These are phyloP conservation scores for Leptomonas pyrrhocoris DNA, from an alignment of 208 protist genomes.

Conservation along the genomic window DNA sequence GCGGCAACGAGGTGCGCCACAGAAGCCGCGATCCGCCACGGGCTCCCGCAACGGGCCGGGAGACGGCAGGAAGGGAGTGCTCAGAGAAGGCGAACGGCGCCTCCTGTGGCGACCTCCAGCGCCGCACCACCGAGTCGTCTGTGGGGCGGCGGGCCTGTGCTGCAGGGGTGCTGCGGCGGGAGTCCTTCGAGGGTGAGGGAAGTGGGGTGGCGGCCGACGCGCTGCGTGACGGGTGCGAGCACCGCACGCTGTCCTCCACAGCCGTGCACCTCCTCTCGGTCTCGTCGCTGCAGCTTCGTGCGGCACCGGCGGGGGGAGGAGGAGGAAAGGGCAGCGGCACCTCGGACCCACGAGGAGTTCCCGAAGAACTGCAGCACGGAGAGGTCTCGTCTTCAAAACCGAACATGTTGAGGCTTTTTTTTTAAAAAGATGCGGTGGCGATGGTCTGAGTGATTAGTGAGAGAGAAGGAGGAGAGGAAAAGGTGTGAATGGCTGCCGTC, in stretches of 20 bases:
- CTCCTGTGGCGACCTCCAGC: not conserved
- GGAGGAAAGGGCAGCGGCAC: not conserved
- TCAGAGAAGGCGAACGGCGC: not conserved
- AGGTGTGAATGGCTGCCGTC: too few relatives aligned
- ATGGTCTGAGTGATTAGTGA: too few relatives aligned
- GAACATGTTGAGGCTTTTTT: too few relatives aligned
- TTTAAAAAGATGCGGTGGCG: too few relatives aligned
- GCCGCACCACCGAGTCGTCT: not conserved
- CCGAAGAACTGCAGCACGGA: too few relatives aligned
- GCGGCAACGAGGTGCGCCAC: not conserved
- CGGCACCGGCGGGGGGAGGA: not conserved
- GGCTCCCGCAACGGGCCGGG: not conserved
- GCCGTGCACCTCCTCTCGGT: not conserved
- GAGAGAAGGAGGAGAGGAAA: too few relatives aligned
- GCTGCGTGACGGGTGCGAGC: not conserved
- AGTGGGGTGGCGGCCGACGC: not conserved
- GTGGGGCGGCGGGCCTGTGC: not conserved
- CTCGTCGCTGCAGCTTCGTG: not conserved
- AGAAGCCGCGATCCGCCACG: not conserved
- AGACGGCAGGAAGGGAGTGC: not conserved
- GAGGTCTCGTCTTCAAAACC: too few relatives aligned
- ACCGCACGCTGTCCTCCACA: conserved; percentile 6
- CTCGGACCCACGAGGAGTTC: too few relatives aligned
- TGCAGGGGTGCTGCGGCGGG: not conserved
- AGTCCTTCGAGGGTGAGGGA: not conserved